Base-by-base conservation (phyloP, 2,329 filamentous ascomycete species). In the Capronia epimyces region DNA sequence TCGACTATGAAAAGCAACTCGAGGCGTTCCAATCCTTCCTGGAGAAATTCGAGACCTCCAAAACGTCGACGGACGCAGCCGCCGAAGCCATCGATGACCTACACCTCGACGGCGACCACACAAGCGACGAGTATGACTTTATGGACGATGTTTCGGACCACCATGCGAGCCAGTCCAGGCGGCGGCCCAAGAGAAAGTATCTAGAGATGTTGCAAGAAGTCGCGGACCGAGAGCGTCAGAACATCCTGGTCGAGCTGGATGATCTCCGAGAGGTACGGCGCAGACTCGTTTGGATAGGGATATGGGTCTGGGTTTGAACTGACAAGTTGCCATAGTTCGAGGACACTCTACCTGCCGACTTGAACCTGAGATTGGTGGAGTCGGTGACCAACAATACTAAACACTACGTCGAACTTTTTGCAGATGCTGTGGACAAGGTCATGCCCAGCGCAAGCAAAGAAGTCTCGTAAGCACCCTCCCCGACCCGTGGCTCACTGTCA, bases 371-470 rank as follows among this genome's bases (percentile, higher is more conserved):
- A 56, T 66, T 76, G 16, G 85, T 95, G 16, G 80, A 86, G 41
- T 94, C 87, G 1, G 86, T 98, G 62, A 87, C 93, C 72, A 79
- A 78, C 60, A 98, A 98, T 70, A 89, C 93, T 13, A 87, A 93
- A 65, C 93, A 95, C 68, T 98, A 98, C 66, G 84, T 97, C 60
- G 93, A 98, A 64, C 80, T 97, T 52, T 71, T 97, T 52, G 91
- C 91, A 2, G 79, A 86, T 59, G 93, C 93, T 6, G 83, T 96
- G 39, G 93, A 98, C 71, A 85, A 83, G 52, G 78, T 87, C 47
- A 82, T 98, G 79, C 93, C 93, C 1, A 75, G 79, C 56, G 85
- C 90, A 34, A 86, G 81, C 12, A 77, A 76, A 46, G 89, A 95
- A 59, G 78, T 91, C 60, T 90, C 80, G 80, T 89, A 77, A 61